Percentiles rank a stretch among this genome's conserved stretches.
phyloP scores from a whole-genome alignment of 139 green algal species.

The Auxenochlorella pyrenoidosa region DNA sequence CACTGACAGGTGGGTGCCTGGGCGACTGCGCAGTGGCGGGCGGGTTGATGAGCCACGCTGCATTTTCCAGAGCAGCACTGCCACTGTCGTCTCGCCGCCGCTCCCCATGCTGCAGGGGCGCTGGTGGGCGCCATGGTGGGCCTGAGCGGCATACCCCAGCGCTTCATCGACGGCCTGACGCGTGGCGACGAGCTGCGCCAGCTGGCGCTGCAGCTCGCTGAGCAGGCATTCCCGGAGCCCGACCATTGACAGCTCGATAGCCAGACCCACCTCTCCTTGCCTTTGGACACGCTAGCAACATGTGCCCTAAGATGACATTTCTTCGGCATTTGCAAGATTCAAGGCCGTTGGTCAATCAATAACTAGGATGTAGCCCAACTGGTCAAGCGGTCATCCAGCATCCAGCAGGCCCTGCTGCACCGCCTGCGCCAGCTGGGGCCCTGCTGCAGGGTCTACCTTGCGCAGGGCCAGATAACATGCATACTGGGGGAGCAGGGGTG shows the following conservation, averaged over 20 bases:
- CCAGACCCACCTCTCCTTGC: too few relatives aligned
- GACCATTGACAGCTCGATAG: neutral
- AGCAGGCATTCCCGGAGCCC: neutral
- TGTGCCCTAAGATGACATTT: too few relatives aligned
- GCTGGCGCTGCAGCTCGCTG: neutral
- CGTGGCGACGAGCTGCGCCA: neutral
- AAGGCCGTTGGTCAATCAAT: too few relatives aligned
- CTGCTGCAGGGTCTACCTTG: neutral
- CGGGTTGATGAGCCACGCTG: neutral
- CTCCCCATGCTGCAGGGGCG: neutral
- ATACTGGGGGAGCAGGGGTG: conserved; percentile 14
- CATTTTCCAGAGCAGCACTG: too few relatives aligned
- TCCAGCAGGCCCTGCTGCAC: conserved; percentile 13
- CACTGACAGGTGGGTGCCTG: conserved; percentile 25
- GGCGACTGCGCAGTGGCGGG: neutral
- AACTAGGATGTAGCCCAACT: neutral
- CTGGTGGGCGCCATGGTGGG: conserved; percentile 22
- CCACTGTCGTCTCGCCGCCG: neutral
- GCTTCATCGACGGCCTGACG: conserved; percentile 3
- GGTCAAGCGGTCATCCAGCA: neutral
- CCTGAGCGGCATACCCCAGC: conserved; percentile 20
- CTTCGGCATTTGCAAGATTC: too few relatives aligned
- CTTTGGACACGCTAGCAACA: too few relatives aligned
- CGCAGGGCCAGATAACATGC: neutral
- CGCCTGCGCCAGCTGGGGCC: neutral